Conservation (phyloP, 192 early-diverging fungal genomes). For the Pilobolus umbonatus region DNA sequence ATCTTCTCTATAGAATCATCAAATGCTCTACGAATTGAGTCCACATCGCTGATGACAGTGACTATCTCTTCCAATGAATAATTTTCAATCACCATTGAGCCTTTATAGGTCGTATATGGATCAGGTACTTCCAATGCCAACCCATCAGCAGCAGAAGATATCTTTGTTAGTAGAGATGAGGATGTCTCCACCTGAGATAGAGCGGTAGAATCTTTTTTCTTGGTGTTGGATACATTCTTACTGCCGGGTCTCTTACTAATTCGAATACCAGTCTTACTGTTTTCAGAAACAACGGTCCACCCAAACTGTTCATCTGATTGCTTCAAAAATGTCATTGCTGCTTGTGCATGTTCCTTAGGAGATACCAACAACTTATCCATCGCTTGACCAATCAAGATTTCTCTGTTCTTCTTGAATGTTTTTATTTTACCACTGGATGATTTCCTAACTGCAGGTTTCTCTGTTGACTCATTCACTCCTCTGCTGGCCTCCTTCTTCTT, state of each 20-base stretch:
- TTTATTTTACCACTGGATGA: neutral
- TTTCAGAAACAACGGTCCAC: slow-evolving; percentile 42
- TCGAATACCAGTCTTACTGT: slow-evolving; percentile 30
- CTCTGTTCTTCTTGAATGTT: neutral
- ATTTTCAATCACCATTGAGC: slow-evolving; percentile 47
- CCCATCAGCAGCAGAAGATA: too few species aligned
- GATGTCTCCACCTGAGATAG: neutral
- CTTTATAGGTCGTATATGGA: slow-evolving; percentile 40
- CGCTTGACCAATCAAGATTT: neutral
- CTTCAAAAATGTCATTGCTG: slow-evolving; percentile 28
- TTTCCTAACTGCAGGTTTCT: neutral
- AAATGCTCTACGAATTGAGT: slow-evolving; percentile 28
- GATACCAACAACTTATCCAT: slow-evolving; percentile 5
- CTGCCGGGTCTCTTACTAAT: slow-evolving; percentile 40
- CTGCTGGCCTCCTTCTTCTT: neutral
- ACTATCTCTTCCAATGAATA: slow-evolving; percentile 49
- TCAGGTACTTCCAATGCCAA: slow-evolving; percentile 33
- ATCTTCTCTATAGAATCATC: slow-evolving; percentile 35
- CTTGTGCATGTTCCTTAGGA: slow-evolving; percentile 21
- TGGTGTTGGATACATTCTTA: slow-evolving; percentile 3
- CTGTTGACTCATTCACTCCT: neutral
- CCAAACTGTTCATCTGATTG: slow-evolving; percentile 39
- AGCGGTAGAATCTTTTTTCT: neutral
- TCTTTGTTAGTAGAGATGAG: too few species aligned
- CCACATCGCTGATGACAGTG: slow-evolving; percentile 39